Evolutionary conservation across 257 asterid genomes (phyloP).

Genomic region (Jacaranda mimosifolia): DNA sequence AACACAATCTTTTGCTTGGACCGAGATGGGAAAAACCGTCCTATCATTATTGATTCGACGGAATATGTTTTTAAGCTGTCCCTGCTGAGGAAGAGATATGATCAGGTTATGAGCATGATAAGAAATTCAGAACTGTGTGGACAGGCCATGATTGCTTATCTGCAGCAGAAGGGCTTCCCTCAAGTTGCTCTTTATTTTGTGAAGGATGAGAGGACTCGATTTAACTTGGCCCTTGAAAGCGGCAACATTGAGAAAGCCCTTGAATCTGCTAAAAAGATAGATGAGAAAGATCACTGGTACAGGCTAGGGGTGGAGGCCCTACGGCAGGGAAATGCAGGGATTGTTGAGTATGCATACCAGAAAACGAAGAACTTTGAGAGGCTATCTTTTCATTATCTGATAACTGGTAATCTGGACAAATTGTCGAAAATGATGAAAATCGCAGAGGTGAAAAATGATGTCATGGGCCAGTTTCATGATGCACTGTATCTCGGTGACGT

Average conservation of each 20-base stretch:
- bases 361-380: conserved; percentile 91
- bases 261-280: conserved; percentile 88
- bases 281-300: conserved; percentile 95
- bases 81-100: conserved; percentile 77
- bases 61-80: conserved; percentile 88
- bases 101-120: conserved; percentile 97
- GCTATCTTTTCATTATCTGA: conserved; percentile 83
- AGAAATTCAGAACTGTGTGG: conserved; percentile 95
- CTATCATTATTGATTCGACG: conserved; percentile 88
- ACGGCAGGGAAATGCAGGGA: conserved; percentile 97
- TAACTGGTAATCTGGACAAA: conserved; percentile 86
- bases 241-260: conserved; percentile 97
- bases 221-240: conserved; percentile 91
- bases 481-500: conserved; percentile 91
- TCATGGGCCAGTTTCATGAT: conserved; percentile 95
- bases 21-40: conserved; percentile 93
- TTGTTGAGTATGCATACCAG: conserved; percentile 96
- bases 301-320: conserved; percentile 96
- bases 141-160: conserved; percentile 97
- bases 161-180: conserved; percentile 99
- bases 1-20: conserved; percentile 96
- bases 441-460: conserved; percentile 88
- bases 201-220: conserved; percentile 91
- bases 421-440: conserved; percentile 93
- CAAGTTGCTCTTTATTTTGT: conserved; percentile 98